These are phyloP conservation scores for Fusarium pseudonygamai DNA, from an alignment of 2,329 filamentous ascomycete genomes.

Conservation along the genomic window DNA sequence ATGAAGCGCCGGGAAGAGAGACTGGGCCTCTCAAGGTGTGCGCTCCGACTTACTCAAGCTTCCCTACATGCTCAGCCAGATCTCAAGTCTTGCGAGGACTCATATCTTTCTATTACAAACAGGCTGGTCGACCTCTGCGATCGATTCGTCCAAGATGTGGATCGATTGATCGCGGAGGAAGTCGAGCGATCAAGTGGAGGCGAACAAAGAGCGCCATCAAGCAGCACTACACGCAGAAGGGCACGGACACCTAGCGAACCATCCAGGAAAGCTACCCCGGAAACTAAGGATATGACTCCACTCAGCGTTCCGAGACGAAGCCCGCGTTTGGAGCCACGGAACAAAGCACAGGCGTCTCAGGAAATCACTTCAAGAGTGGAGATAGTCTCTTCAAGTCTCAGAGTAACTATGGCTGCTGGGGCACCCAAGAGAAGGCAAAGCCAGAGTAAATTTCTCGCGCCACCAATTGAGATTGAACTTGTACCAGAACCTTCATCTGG, in stretches of 20 bases:
- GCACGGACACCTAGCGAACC: neutral
- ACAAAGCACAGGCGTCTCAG: neutral
- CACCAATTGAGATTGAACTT: neutral
- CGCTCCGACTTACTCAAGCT: neutral
- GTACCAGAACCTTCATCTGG: neutral
- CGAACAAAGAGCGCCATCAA: too few relatives aligned
- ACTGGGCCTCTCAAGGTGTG: neutral
- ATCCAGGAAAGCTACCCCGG: neutral
- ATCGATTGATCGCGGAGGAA: neutral
- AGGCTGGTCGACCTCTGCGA: neutral
- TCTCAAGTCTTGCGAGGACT: neutral
- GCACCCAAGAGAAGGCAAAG: neutral
- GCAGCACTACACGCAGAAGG: neutral
- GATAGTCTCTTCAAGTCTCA: neutral
- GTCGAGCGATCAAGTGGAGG: accelerated
- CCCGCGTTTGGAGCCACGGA: neutral
- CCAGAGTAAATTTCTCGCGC: neutral
- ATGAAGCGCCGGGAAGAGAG: neutral
- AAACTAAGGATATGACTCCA: neutral
- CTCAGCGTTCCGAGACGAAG: neutral
- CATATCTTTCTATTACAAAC: neutral
- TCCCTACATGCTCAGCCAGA: neutral
- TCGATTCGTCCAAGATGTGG: neutral
- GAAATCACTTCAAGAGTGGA: neutral
- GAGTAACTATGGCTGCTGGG: neutral